phyloP scores from a whole-genome alignment of 495 filamentous ascomycete species.

The Cercophora scortea region DNA sequence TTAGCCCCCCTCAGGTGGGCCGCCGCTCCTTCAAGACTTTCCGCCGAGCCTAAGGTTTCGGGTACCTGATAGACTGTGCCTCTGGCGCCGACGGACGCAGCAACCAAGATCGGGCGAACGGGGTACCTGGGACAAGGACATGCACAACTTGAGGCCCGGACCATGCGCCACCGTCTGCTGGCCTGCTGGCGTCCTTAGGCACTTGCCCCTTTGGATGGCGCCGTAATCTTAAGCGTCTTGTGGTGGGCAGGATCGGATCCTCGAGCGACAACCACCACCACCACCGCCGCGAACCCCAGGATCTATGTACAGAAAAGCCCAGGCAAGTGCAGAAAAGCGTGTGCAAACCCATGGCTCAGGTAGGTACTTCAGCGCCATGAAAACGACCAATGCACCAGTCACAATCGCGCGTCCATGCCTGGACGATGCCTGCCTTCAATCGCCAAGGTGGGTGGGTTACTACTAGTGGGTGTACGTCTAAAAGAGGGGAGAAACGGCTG shows the following conservation, averaged over 20 bases:
- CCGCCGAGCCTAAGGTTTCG: neutral
- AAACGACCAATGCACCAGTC: constrained; percentile 1
- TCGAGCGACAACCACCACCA: neutral
- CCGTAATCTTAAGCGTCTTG: constrained; percentile 7
- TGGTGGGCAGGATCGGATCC: neutral
- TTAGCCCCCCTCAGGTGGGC: constrained; percentile 3
- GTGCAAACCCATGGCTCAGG: no score
- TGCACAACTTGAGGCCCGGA: constrained; percentile 13
- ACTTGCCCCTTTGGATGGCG: constrained; percentile 18
- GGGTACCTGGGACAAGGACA: constrained; percentile 9
- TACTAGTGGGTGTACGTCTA: neutral
- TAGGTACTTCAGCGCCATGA: no score
- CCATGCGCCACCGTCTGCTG: constrained; percentile 17
- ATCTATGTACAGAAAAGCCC: neutral
- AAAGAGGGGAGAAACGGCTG: neutral
- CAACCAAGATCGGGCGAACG: neutral
- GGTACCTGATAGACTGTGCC: neutral
- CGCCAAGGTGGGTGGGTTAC: neutral
- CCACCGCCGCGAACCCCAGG: constrained; percentile 3
- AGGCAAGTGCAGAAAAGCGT: no score
- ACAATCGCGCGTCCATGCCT: constrained; percentile 6
- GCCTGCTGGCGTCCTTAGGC: constrained; percentile 1
- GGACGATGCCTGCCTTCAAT: no score
- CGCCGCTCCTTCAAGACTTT: neutral
- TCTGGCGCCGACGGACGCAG: neutral